These are phyloP conservation scores for Xerocomus spinulosus DNA, from an alignment of 768 basidiomycete genomes.

Conservation along the genomic window DNA sequence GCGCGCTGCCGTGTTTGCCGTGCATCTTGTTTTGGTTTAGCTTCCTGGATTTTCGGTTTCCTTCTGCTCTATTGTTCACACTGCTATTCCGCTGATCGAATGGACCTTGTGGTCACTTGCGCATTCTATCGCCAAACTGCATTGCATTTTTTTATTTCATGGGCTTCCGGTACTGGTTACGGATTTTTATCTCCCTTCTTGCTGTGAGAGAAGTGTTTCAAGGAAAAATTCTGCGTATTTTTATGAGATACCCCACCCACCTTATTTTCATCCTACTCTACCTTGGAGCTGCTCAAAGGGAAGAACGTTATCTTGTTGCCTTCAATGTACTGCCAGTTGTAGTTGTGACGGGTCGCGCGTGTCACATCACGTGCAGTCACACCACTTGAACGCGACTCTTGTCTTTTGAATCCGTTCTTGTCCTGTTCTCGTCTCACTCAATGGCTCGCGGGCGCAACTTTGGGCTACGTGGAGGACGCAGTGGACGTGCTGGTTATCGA, in stretches of 20 bases:
- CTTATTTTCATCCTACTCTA: constrained; percentile 6
- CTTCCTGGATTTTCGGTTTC: constrained; percentile 1
- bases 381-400: constrained; percentile 2
- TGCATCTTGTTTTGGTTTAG: constrained; percentile 3
- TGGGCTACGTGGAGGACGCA: constrained; percentile 46
- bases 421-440: neutral
- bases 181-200: constrained; percentile 14
- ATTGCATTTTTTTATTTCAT: constrained; percentile 6
- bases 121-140: constrained; percentile 4
- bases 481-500: constrained; percentile 34
- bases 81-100: constrained; percentile 14
- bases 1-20: constrained; percentile 1
- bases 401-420: neutral
- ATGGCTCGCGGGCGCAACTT: constrained; percentile 49
- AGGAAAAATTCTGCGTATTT: constrained; percentile 8
- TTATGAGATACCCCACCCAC: constrained; percentile 25
- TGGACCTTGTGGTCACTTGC: constrained; percentile 4
- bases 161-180: constrained; percentile 20
- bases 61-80: constrained; percentile 8
- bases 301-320: neutral
- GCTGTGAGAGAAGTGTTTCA: constrained; percentile 1
- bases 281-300: neutral
- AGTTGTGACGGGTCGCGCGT: constrained; percentile 25
- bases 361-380: constrained; percentile 23
- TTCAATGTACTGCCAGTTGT: too few relatives aligned